Evolutionary conservation across 2,329 filamentous ascomycete species (phyloP).

Genomic region (Fusarium irregulare): DNA sequence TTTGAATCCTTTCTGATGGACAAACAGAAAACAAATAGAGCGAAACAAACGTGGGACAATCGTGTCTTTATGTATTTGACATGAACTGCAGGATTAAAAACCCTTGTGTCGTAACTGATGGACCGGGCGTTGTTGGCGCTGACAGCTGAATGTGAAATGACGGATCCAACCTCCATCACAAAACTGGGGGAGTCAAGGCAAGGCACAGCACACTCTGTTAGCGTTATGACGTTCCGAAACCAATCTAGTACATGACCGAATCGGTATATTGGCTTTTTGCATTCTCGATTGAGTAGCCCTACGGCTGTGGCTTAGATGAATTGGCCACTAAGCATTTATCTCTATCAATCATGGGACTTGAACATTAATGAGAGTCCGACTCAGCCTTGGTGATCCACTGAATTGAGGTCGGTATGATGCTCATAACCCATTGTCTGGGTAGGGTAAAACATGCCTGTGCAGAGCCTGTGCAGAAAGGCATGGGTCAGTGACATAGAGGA

Average conservation of each 20-base stretch:
- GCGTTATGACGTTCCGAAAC: not conserved
- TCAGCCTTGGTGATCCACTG: not conserved
- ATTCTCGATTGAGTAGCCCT: conserved; percentile 6
- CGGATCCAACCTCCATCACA: not conserved
- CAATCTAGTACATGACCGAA: conserved; percentile 12
- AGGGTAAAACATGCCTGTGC: not conserved
- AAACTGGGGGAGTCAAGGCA: not conserved
- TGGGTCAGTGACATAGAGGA: conserved; percentile 21
- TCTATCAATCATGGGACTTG: not conserved
- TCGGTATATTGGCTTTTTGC: conserved; percentile 1
- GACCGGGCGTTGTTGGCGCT: conserved; percentile 5
- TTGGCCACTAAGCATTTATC: not conserved
- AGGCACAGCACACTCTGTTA: not conserved
- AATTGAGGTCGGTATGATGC: not conserved
- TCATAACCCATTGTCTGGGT: not conserved
- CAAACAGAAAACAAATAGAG: not conserved
- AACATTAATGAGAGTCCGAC: not conserved
- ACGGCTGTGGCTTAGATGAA: not conserved
- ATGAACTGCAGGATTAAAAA: not conserved
- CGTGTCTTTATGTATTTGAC: conserved; percentile 1
- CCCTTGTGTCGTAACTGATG: not conserved
- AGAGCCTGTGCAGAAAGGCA: not conserved
- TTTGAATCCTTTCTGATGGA: not conserved
- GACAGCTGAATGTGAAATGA: conserved; percentile 16
- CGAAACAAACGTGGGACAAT: not conserved